Percentiles rank a stretch among this genome's conserved stretches.
These are phyloP conservation scores for Ogataea saltuana DNA, from an alignment of 805 yeast genomes.

Conservation along the genomic window DNA sequence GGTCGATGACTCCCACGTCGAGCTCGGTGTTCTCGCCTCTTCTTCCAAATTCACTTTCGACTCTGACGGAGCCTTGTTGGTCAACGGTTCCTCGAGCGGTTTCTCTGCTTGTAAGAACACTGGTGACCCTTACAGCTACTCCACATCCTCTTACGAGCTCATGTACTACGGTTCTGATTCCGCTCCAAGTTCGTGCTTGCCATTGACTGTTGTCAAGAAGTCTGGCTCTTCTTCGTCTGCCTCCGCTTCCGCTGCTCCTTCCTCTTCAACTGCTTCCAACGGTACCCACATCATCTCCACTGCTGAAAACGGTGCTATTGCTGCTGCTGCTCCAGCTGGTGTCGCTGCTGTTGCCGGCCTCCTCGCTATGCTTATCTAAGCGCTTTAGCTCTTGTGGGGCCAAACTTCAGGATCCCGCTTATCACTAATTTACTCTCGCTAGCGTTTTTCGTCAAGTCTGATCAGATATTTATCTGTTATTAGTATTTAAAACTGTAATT, in stretches of 20 bases:
- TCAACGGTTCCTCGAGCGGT: slow-evolving; percentile 32
- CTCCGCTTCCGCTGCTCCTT: slow-evolving; percentile 2
- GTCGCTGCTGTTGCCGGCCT: slow-evolving; percentile 18
- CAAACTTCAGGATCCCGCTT: too few relatives aligned
- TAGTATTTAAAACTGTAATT: too few relatives aligned
- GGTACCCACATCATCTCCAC: slow-evolving; percentile 8
- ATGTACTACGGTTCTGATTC: slow-evolving; percentile 28
- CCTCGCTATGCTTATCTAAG: slow-evolving; percentile 16
- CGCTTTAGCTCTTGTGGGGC: not conserved
- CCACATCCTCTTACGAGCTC: slow-evolving; percentile 30
- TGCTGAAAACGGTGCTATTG: slow-evolving; percentile 12
- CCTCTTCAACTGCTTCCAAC: slow-evolving; percentile 7
- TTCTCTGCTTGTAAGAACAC: slow-evolving; percentile 44
- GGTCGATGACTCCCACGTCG: slow-evolving; percentile 5
- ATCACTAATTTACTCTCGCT: too few relatives aligned
- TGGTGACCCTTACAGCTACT: slow-evolving; percentile 43
- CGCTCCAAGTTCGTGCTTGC: slow-evolving; percentile 17
- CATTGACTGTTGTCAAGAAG: slow-evolving; percentile 11
- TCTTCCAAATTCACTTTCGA: slow-evolving; percentile 11
- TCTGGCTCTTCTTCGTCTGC: slow-evolving; percentile 13
- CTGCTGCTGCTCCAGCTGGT: slow-evolving; percentile 16
- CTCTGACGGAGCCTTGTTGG: slow-evolving; percentile 26
- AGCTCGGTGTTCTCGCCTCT: slow-evolving; percentile 9
- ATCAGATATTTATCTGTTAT: too few relatives aligned
- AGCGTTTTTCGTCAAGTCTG: too few relatives aligned